A percentile compares a stretch with the other conserved stretches of the same genome.
phyloP scores from a whole-genome alignment of 169 alveolate genomes.

The Besnoitia besnoiti region DNA sequence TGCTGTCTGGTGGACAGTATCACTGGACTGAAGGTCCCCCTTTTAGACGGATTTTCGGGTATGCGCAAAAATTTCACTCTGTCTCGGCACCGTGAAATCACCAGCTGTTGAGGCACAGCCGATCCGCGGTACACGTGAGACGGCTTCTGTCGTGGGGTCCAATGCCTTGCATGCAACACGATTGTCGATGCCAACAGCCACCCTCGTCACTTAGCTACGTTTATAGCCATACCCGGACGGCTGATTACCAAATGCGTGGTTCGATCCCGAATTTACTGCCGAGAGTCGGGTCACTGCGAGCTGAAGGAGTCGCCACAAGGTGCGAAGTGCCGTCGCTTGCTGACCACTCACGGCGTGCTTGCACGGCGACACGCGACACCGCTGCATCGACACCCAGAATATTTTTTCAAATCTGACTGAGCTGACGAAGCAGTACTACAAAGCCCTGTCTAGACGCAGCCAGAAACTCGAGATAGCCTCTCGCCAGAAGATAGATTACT shows the following conservation, averaged over 20 bases:
- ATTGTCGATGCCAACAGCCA: background rate
- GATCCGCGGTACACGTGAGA: no score
- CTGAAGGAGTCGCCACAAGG: background rate
- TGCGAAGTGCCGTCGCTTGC: background rate
- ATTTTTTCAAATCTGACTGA: no score
- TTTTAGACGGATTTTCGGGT: no score
- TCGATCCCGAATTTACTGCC: no score
- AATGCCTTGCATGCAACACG: background rate
- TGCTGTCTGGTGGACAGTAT: no score
- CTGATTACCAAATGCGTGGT: no score
- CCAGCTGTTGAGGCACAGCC: no score
- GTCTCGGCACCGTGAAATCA: no score
- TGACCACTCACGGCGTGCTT: background rate
- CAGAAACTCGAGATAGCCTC: background rate
- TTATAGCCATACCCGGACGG: no score
- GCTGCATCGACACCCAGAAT: background rate
- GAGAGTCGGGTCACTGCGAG: background rate
- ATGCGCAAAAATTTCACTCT: no score
- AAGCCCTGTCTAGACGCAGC: background rate
- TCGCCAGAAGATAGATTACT: background rate
- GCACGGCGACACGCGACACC: background rate
- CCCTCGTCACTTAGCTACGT: no score
- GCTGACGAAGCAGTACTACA: background rate
- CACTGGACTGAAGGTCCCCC: no score
- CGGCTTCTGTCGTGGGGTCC: background rate